phyloP scores from a whole-genome alignment of 2,329 filamentous ascomycete genomes.

The Diaporthe ampelina region DNA sequence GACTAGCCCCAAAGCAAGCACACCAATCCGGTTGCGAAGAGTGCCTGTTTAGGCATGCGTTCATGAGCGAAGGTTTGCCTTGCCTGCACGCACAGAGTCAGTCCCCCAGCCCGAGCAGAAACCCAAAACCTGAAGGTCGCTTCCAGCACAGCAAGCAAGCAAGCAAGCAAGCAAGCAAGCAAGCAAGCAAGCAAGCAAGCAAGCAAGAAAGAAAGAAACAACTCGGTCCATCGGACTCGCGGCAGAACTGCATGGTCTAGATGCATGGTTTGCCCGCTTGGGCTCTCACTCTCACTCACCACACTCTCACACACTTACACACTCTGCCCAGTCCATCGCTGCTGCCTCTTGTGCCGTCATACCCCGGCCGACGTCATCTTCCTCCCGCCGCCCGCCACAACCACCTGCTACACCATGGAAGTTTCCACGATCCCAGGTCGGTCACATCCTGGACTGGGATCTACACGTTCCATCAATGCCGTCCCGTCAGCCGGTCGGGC shows the following conservation, averaged over 20 bases:
- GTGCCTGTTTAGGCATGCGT: constrained; percentile 27
- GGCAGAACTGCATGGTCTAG: background rate
- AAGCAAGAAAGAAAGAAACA: no score
- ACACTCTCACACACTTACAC: background rate
- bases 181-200: no score
- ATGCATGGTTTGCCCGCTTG: background rate
- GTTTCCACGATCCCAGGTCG: constrained; percentile 28
- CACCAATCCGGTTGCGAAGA: constrained; percentile 28
- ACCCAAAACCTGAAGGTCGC: background rate
- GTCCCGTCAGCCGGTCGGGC: constrained; percentile 26
- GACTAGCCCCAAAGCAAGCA: constrained; percentile 30
- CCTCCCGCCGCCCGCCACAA: background rate
- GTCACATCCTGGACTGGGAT: constrained; percentile 28
- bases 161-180: no score
- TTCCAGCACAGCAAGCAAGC: no score
- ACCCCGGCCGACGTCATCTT: constrained; percentile 19
- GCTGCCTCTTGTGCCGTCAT: constrained; percentile 6
- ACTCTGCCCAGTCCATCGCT: background rate
- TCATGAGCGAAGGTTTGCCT: constrained; percentile 25
- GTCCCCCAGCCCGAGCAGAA: constrained; percentile 20
- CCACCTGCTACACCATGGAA: constrained; percentile 29
- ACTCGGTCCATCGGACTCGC: no score
- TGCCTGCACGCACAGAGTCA: constrained; percentile 28
- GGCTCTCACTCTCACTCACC: no score
- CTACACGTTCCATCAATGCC: constrained; percentile 28